phyloP scores from a whole-genome alignment of 2,329 filamentous ascomycete species.

The Aspergillus sp. region DNA sequence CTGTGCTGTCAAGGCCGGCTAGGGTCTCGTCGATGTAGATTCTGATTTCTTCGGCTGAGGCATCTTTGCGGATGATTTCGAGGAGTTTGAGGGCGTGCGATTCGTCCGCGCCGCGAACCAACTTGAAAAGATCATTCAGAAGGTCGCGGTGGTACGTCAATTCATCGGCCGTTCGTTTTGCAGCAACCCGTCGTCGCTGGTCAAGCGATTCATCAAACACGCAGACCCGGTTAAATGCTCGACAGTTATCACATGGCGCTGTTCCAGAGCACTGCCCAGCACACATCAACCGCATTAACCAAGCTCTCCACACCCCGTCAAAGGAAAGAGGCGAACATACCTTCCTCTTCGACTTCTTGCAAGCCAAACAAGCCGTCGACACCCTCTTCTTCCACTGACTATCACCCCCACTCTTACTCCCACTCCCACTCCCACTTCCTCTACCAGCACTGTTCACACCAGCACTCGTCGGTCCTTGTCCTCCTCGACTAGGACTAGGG shows the following conservation, averaged over 20 bases:
- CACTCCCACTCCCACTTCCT: not conserved
- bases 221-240: constrained; percentile 28
- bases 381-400: constrained; percentile 29
- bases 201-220: constrained; percentile 57
- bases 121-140: constrained; percentile 29
- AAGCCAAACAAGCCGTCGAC: constrained; percentile 34
- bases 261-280: constrained; percentile 29
- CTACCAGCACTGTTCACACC: not conserved
- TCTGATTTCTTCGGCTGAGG: constrained; percentile 30
- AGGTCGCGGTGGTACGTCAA: constrained; percentile 34
- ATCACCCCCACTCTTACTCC: not conserved
- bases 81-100: constrained; percentile 22
- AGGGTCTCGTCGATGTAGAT: constrained; percentile 27
- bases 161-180: constrained; percentile 36
- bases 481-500: not conserved
- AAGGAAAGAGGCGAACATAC: constrained; percentile 8
- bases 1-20: constrained; percentile 9
- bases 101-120: constrained; percentile 28
- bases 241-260: constrained; percentile 34
- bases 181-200: constrained; percentile 39
- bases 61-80: constrained; percentile 30
- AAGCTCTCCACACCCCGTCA: not conserved
- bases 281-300: not conserved
- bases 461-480: constrained; percentile 1
- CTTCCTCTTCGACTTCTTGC: constrained; percentile 37